phyloP scores from a whole-genome alignment of 179 eudicot species.

The Corrigiola litoralis region DNA sequence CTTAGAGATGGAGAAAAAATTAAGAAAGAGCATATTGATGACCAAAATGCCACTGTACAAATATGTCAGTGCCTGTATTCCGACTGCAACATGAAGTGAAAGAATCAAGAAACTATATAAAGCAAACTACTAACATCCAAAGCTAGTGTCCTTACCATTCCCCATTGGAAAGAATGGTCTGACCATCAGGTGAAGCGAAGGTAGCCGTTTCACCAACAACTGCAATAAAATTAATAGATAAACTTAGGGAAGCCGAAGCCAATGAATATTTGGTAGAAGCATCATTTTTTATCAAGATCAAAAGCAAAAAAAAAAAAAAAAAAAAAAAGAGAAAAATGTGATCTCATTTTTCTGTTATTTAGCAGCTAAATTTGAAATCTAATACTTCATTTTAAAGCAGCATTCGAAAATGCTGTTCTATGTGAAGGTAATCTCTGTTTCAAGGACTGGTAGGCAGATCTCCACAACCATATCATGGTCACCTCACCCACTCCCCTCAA shows the following conservation, averaged over 20 bases:
- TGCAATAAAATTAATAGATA: constrained; percentile 25
- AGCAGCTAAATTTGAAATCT: no score
- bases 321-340: background rate
- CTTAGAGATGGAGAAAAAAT: background rate
- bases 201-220: constrained; percentile 93
- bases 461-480: no score
- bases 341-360: no score
- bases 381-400: no score
- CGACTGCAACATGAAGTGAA: background rate
- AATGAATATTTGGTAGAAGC: no score
- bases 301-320: background rate
- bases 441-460: no score
- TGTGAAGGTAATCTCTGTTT: no score
- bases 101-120: background rate
- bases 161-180: constrained; percentile 74
- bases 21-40: background rate
- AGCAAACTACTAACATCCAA: background rate
- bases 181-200: constrained; percentile 55
- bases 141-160: constrained; percentile 63
- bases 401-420: no score
- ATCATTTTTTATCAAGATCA: no score
- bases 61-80: background rate
- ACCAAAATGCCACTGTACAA: background rate
- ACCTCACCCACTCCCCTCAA: no score
- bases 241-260: constrained; percentile 5